Conservation (phyloP, 129 eudicot species). For the Scalesia atractyloides region DNA sequence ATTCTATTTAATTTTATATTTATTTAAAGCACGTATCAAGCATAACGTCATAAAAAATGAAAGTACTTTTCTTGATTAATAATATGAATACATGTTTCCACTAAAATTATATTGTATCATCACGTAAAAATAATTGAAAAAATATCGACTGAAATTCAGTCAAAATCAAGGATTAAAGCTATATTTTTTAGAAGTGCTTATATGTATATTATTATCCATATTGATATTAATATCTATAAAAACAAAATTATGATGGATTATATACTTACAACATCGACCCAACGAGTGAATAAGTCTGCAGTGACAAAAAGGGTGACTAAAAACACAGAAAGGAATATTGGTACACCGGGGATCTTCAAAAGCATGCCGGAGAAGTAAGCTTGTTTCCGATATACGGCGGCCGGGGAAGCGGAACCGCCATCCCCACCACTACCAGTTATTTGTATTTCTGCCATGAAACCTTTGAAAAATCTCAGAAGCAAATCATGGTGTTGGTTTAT, state of each 20-base stretch:
- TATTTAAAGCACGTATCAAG: too few species aligned
- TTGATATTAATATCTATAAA: not conserved
- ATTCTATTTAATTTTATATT: too few species aligned
- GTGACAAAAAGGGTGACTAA: conserved; percentile 35
- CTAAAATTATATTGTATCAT: too few species aligned
- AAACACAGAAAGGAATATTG: conserved; percentile 30
- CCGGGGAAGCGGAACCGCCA: conserved; percentile 25
- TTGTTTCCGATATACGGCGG: conserved; percentile 20
- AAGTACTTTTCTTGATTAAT: too few species aligned
- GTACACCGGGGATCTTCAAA: conserved; percentile 28
- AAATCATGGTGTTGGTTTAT: conserved; percentile 12
- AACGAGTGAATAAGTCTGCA: conserved; percentile 44
- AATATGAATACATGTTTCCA: too few species aligned
- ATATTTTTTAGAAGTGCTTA: not conserved
- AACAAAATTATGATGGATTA: not conserved
- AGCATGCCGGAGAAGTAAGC: conserved; percentile 22
- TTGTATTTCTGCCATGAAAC: conserved; percentile 29
- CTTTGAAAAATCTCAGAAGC: conserved; percentile 1
- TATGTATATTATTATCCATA: not conserved
- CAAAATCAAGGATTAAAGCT: not conserved
- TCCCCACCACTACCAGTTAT: conserved; percentile 12
- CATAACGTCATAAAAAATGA: too few species aligned
- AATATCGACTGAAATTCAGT: not conserved
- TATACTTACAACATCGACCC: conserved; percentile 44
- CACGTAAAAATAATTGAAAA: too few species aligned